These are phyloP conservation scores for Telopea speciosissima DNA, from an alignment of 177 flowering plant species.

Conservation along the genomic window DNA sequence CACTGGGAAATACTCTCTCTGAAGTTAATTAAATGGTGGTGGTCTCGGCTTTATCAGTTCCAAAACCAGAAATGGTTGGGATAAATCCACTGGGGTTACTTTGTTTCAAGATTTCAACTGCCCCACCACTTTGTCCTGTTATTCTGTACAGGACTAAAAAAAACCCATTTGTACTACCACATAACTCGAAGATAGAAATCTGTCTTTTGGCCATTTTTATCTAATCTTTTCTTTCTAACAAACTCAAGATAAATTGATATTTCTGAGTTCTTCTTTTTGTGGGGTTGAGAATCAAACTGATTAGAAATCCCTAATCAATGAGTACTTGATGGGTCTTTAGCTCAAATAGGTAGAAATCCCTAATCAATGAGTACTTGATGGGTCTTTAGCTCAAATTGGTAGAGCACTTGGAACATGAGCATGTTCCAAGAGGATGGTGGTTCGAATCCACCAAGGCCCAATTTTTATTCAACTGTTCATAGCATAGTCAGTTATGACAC, in stretches of 20 bases:
- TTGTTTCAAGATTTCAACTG: not conserved
- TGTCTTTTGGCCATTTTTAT: not conserved
- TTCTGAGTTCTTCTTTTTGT: slow-evolving; percentile 3
- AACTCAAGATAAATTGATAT: not conserved
- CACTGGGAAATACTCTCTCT: not conserved
- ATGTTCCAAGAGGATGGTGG: no score
- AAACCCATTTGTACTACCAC: not conserved
- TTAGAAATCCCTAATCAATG: slow-evolving; percentile 2
- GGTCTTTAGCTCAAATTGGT: no score
- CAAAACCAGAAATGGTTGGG: slow-evolving; percentile 2
- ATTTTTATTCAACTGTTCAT: no score
- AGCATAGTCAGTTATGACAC: no score
- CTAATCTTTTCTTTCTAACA: no score
- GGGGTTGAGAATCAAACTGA: not conserved
- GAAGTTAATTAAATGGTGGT: not conserved
- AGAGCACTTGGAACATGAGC: no score
- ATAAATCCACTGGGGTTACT: not conserved
- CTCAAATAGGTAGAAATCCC: no score
- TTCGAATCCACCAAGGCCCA: no score
- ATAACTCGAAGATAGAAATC: not conserved
- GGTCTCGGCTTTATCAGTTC: not conserved
- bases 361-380: no score
- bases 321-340: no score
- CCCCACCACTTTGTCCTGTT: not conserved
- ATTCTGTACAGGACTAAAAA: not conserved